Conservation (phyloP, 192 early-diverging fungal species). For the Irineochytrium annulatum region DNA sequence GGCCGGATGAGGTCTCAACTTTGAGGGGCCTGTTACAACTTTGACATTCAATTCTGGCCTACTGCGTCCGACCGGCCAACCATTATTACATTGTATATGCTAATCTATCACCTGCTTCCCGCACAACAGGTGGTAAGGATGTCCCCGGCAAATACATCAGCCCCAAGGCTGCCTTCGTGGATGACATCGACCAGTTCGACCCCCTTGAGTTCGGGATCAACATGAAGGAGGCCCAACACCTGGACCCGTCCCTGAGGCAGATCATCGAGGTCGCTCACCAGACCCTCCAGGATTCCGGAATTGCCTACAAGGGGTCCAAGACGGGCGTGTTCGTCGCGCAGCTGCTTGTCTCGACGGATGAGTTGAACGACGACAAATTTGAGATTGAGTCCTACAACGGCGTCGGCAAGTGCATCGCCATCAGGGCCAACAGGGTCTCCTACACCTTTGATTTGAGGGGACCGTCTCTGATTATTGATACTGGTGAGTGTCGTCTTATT, state of each 20-base stretch:
- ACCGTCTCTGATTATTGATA: conserved; percentile 27
- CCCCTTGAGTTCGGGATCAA: conserved; percentile 27
- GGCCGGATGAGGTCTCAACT: too few species aligned
- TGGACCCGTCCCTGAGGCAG: conserved; percentile 17
- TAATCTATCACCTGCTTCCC: too few species aligned
- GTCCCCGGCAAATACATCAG: too few species aligned
- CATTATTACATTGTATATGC: too few species aligned
- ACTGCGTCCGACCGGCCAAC: too few species aligned
- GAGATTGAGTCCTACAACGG: conserved; percentile 10
- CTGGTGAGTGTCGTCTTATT: too few species aligned
- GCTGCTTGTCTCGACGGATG: too few species aligned
- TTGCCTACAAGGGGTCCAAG: conserved; percentile 20
- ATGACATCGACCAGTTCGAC: conserved; percentile 24
- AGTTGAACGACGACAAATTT: conserved; percentile 9
- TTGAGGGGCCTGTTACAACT: too few species aligned
- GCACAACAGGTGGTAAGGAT: too few species aligned
- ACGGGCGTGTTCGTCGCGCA: conserved; percentile 33
- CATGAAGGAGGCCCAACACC: conserved; percentile 15
- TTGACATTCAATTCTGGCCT: too few species aligned
- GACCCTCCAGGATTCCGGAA: conserved; percentile 29
- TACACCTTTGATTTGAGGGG: conserved; percentile 29
- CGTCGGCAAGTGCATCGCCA: conserved; percentile 14
- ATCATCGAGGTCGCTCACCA: conserved; percentile 23
- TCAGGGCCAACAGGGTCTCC: conserved; percentile 27
- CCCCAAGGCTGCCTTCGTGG: too few species aligned